Evolutionary conservation across 1,284 basidiomycete species (phyloP), one percentile per base, ranked within the genome.

Genomic region (Ganoderma lucidum): DNA sequence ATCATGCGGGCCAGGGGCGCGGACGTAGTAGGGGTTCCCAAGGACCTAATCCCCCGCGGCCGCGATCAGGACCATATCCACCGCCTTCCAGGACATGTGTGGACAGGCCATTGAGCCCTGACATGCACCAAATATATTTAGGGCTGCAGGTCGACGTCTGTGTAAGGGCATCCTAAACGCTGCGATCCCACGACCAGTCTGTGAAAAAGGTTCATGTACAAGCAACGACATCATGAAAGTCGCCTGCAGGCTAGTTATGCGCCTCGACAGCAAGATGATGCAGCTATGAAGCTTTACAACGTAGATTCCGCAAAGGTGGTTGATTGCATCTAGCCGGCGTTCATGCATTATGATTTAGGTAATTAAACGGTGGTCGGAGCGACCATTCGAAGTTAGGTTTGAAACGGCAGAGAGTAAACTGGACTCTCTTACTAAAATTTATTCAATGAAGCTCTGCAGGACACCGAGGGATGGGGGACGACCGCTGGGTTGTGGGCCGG

Each of bases 101-200:
- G 28, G 51, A 59, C 41, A 62, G 42, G 44, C 63, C 59, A 45
- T 64, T 68, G 12, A 64, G 44, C 9, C 63, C 51, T 48, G 23
- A 23, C 23, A 23, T 23, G 23, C 23, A 23, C 23, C 1, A 23
- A 23, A 23, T 23, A 23, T 23, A 23, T 12, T 6, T 42, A 59
- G 44, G 14, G 6, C 51, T 53, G 53, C 64, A 60, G 19, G 32
- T 30, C 59, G 65, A 63, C 60, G 65, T 65, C 53, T 39, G 58
- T 41, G 63, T 65, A n/a, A 68, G 51, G 41, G 63, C 32, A 41
- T 68, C 62, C 37, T 53, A 15, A 19, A 62, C 55, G 63, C 63
- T 68, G 53, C 53, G 12, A 55, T 32, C 8, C 32, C 37, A 37
- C 23, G 23, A 23, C 23, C 23, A 23, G 23, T 23, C 23, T 23